Percentiles rank a stretch among this genome's conserved stretches.
Evolutionary conservation across 2,329 filamentous ascomycete species (phyloP).

Genomic region (Mycocentrospora acerina): DNA sequence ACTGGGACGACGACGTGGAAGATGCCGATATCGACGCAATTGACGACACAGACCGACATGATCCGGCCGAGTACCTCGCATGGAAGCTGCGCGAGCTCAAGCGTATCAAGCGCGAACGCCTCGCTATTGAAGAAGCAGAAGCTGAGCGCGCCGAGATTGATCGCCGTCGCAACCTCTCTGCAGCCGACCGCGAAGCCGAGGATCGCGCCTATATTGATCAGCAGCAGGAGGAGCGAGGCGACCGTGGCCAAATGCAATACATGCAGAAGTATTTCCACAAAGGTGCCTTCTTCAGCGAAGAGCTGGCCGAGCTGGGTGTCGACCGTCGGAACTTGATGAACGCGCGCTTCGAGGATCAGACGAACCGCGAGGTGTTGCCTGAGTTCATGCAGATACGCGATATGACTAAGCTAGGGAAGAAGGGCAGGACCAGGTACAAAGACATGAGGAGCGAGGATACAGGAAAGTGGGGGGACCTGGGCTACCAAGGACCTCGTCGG

Average conservation of each 20-base stretch:
- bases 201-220: constrained; percentile 75
- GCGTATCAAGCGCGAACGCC: constrained; percentile 82
- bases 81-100: constrained; percentile 93
- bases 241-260: constrained; percentile 78
- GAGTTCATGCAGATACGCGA: constrained; percentile 91
- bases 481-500: constrained; percentile 49
- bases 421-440: constrained; percentile 85
- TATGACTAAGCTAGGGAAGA: constrained; percentile 90
- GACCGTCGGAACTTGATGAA: constrained; percentile 85
- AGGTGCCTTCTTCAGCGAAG: constrained; percentile 91
- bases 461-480: constrained; percentile 74
- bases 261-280: constrained; percentile 98
- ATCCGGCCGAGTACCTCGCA: constrained; percentile 84
- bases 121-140: constrained; percentile 81
- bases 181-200: constrained; percentile 82
- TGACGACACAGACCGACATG: constrained; percentile 83
- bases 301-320: constrained; percentile 72
- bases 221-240: constrained; percentile 75
- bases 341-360: constrained; percentile 78
- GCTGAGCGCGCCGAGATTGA: constrained; percentile 87
- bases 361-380: constrained; percentile 79
- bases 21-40: constrained; percentile 73
- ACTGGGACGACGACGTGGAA: constrained; percentile 74
- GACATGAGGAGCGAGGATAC: constrained; percentile 91
- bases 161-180: constrained; percentile 79